These are phyloP conservation scores for Rhizomucor pusillus DNA, from an alignment of 371 early-diverging fungal genomes.

Conservation along the genomic window DNA sequence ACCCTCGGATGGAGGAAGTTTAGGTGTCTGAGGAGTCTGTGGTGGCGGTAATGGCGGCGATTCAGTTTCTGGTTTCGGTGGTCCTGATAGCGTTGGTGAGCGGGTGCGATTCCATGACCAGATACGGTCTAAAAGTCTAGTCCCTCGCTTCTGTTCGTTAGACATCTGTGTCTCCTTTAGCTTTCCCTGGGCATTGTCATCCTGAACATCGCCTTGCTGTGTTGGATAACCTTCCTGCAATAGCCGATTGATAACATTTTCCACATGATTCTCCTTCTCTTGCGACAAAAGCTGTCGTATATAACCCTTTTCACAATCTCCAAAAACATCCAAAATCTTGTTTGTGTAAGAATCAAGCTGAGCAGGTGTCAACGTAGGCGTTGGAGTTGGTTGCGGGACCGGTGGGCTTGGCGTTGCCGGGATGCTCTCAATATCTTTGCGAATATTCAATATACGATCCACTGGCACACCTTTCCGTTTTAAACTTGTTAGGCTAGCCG, in stretches of 20 bases:
- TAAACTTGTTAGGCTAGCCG: conserved; percentile 59
- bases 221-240: conserved; percentile 30
- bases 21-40: conserved; percentile 20
- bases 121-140: conserved; percentile 28
- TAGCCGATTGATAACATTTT: conserved; percentile 60
- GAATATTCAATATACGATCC: conserved; percentile 78
- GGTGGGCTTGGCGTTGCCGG: neutral
- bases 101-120: conserved; percentile 21
- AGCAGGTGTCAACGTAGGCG: conserved; percentile 14
- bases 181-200: neutral
- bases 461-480: conserved; percentile 84
- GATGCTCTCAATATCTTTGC: conserved; percentile 27
- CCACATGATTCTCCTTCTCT: conserved; percentile 55
- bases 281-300: conserved; percentile 53
- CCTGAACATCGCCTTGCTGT: conserved; percentile 1
- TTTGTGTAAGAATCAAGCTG: conserved; percentile 41
- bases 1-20: conserved; percentile 32
- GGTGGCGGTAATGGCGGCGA: neutral
- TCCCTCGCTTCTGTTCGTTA: neutral
- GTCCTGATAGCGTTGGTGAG: conserved; percentile 9
- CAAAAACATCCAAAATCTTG: conserved; percentile 61
- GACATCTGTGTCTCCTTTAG: neutral
- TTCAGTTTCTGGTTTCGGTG: neutral
- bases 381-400: conserved; percentile 9
- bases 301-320: conserved; percentile 65